phyloP scores from a whole-genome alignment of 495 filamentous ascomycete genomes.

The Talaromyces wortmannii region DNA sequence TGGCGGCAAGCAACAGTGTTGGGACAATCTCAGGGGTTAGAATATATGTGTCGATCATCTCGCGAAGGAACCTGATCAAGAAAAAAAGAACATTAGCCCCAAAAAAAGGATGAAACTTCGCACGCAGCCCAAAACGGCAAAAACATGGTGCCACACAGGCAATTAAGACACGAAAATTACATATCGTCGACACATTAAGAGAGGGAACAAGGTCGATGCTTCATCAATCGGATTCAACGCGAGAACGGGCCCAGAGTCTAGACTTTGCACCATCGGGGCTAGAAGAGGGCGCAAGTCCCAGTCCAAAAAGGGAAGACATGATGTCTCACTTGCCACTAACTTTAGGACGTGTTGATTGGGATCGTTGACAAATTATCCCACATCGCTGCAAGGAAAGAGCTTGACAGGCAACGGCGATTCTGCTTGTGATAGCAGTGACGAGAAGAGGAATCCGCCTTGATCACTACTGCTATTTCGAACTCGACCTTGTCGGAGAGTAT shows the following conservation, averaged over 20 bases:
- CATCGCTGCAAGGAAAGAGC: not conserved
- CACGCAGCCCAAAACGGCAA: too few species aligned
- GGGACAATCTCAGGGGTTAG: conserved; percentile 64
- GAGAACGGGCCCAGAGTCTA: too few species aligned
- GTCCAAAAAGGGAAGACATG: not conserved
- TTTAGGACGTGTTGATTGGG: not conserved
- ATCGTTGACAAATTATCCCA: not conserved
- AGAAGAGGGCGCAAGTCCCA: not conserved
- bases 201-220: too few species aligned
- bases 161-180: too few species aligned
- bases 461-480: not conserved
- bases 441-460: not conserved
- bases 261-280: not conserved
- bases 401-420: not conserved
- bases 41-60: conserved; percentile 58
- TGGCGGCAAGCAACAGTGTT: conserved; percentile 62
- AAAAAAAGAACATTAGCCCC: conserved; percentile 7
- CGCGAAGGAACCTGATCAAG: conserved; percentile 63
- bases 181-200: too few species aligned
- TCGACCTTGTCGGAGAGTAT: not conserved
- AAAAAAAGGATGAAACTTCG: conserved; percentile 10
- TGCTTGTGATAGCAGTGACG: not conserved
- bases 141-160: too few species aligned
- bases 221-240: too few species aligned
- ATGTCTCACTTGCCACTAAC: not conserved